Evolutionary conservation across 192 early-diverging fungal species (phyloP).

Genomic region (Backusella tuberculispora): DNA sequence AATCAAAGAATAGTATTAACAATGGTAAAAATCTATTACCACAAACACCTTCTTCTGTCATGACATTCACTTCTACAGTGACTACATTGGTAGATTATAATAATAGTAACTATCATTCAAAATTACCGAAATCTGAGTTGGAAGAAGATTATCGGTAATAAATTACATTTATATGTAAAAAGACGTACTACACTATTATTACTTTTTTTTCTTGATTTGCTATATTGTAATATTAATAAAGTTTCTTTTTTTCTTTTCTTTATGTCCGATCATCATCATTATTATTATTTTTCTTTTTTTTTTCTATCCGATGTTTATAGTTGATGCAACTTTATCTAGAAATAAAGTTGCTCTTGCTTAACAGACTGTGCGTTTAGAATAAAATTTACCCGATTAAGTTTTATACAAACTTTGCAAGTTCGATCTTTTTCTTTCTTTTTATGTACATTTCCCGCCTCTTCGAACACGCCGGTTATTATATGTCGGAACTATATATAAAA

Average conservation of each 20-base stretch:
- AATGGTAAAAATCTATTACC: not conserved
- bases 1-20: slow-evolving; percentile 9
- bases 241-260: slow-evolving; percentile 3
- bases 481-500: slow-evolving; percentile 6
- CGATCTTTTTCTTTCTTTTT: not conserved
- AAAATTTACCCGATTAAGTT: not conserved
- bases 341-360: not conserved
- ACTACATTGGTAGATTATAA: slow-evolving; percentile 26
- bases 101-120: slow-evolving; percentile 13
- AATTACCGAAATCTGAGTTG: not conserved
- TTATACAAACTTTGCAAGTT: not conserved
- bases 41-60: slow-evolving; percentile 23
- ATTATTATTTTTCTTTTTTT: not conserved
- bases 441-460: slow-evolving; percentile 8
- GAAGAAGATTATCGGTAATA: slow-evolving; percentile 19
- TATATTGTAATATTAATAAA: slow-evolving; percentile 11
- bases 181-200: not conserved
- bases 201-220: not conserved
- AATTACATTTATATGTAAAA: not conserved
- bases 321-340: slow-evolving; percentile 10
- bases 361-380: not conserved
- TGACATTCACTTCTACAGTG: slow-evolving; percentile 30
- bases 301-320: not conserved
- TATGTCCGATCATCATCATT: slow-evolving; percentile 3
- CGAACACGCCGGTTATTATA: not conserved